A percentile compares a stretch with the other conserved stretches of the same genome.
phyloP scores from a whole-genome alignment of 2,329 filamentous ascomycete species.

The Sordariomycetes sp. region DNA sequence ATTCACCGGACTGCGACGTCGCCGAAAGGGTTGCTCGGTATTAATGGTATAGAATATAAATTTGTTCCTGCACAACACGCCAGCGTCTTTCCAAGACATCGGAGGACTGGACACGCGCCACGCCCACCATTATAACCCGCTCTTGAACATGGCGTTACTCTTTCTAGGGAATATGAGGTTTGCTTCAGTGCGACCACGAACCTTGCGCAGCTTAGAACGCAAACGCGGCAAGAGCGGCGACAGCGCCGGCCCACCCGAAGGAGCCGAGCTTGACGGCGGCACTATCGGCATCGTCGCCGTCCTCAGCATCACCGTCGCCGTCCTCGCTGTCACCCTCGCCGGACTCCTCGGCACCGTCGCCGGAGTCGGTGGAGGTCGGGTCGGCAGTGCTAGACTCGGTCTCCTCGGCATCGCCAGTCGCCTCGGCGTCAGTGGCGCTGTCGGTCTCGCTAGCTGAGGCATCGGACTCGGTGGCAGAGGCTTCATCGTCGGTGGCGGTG shows the following conservation, averaged over 20 bases:
- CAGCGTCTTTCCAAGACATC: not conserved
- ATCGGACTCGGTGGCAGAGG: slow-evolving; percentile 8
- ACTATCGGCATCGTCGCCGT: not conserved
- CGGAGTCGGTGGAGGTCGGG: not conserved
- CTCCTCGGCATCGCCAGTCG: not conserved
- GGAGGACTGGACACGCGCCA: not conserved
- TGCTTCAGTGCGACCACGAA: not conserved
- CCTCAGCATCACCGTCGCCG: not conserved
- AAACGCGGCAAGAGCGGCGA: slow-evolving; percentile 15
- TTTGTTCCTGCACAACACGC: not conserved
- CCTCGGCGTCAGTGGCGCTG: not conserved
- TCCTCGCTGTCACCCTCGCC: not conserved
- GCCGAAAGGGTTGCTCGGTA: not conserved
- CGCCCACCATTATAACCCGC: not conserved
- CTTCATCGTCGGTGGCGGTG: slow-evolving; percentile 6
- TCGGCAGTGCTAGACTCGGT: not conserved
- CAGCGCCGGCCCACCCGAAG: slow-evolving; percentile 16
- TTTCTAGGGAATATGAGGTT: not conserved
- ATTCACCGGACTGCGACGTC: not conserved
- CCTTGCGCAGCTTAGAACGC: slow-evolving; percentile 13
- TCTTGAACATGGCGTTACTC: not conserved
- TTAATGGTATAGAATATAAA: not conserved
- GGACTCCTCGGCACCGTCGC: not conserved
- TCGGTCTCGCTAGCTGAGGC: slow-evolving; percentile 2
- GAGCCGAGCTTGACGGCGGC: slow-evolving; percentile 13